A percentile compares a stretch with the other conserved stretches of the same genome.
Evolutionary conservation across 1,139 yeast species (phyloP).

Genomic region (Candida dubliniensis): DNA sequence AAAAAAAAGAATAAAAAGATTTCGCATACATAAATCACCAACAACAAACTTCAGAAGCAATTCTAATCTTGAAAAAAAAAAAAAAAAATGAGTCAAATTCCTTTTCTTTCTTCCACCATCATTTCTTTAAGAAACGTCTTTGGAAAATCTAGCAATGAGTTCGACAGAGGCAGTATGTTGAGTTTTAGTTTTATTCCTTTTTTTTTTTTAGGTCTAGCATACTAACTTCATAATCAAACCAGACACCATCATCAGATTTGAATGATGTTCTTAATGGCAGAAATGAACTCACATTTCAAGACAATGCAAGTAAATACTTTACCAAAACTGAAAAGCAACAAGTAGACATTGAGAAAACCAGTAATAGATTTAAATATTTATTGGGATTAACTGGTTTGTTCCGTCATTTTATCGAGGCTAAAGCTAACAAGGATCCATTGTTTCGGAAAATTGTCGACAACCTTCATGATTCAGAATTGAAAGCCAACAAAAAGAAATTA

Average conservation of each 20-base stretch:
- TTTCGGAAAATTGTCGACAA: conserved; percentile 50
- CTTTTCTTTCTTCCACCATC: background rate
- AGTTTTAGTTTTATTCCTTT: background rate
- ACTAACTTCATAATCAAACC: background rate
- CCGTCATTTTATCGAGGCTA: conserved; percentile 65
- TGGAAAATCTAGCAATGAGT: conserved; percentile 6
- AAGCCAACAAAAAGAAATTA: conserved; percentile 12
- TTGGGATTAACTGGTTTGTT: conserved; percentile 67
- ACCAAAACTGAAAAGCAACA: conserved; percentile 47
- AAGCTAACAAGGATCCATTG: conserved; percentile 62
- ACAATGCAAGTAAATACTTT: conserved; percentile 36
- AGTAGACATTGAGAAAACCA: conserved; percentile 54
- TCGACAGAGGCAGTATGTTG: conserved; percentile 14
- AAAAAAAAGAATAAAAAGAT: too few species aligned
- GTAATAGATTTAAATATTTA: conserved; percentile 63
- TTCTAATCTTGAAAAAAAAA: background rate
- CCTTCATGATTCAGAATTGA: conserved; percentile 32
- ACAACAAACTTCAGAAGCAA: too few species aligned
- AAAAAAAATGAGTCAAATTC: background rate
- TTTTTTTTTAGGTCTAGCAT: background rate
- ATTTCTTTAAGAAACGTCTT: background rate
- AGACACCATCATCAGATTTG: conserved; percentile 22
- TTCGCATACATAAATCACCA: too few species aligned
- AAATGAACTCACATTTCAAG: conserved; percentile 16
- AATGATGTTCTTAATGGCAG: conserved; percentile 14